Evolutionary conservation across 345 rosid genomes (phyloP).

Genomic region (Gossypium bickii): DNA sequence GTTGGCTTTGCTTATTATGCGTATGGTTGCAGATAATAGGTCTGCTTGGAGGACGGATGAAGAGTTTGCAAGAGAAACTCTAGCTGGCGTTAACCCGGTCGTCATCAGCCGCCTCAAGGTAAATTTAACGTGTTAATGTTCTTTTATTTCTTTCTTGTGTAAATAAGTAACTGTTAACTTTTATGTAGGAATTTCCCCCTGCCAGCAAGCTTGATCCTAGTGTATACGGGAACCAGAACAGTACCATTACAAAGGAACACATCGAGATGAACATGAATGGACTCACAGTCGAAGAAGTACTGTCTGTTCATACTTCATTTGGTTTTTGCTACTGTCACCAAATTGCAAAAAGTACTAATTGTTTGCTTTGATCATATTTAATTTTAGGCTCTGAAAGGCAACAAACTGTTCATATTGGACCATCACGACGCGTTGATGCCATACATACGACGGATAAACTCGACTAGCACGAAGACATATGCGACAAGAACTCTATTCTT

Average conservation of each 20-base stretch:
- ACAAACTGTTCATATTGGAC: constrained; percentile 64
- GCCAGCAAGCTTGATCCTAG: constrained; percentile 54
- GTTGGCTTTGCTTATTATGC: neutral
- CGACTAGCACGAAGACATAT: constrained; percentile 75
- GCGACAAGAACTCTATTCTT: constrained; percentile 72
- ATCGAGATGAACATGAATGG: constrained; percentile 61
- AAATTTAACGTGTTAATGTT: constrained; percentile 1
- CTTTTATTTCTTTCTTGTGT: neutral
- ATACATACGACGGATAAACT: constrained; percentile 56
- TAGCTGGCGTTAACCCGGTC: constrained; percentile 66
- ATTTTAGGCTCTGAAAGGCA: constrained; percentile 51
- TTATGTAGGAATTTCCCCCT: constrained; percentile 72
- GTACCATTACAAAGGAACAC: constrained; percentile 48
- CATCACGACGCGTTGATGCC: constrained; percentile 84
- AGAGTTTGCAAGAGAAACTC: constrained; percentile 69
- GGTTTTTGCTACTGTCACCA: neutral
- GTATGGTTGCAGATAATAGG: constrained; percentile 37
- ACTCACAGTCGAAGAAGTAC: constrained; percentile 51
- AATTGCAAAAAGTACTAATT: neutral
- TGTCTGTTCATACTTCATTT: neutral
- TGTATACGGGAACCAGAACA: constrained; percentile 60
- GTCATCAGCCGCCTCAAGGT: constrained; percentile 47
- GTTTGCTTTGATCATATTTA: constrained; percentile 10
- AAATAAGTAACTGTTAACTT: neutral
- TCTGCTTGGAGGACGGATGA: constrained; percentile 72